Evolutionary conservation across 192 early-diverging fungal genomes (phyloP).

Genomic region (Backusella australiensis): DNA sequence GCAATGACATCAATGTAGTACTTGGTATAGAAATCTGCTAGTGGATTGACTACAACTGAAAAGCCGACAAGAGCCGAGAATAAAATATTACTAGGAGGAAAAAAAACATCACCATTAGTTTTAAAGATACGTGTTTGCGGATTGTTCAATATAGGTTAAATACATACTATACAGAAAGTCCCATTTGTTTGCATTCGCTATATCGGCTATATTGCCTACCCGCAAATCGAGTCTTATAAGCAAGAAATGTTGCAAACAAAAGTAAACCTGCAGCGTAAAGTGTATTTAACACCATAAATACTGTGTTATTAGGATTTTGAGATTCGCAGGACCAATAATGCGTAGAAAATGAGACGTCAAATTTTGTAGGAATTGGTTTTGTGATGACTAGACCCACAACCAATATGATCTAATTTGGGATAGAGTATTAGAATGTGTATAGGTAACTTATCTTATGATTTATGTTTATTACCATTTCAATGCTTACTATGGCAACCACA

Average conservation of each 20-base stretch:
- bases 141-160: background rate
- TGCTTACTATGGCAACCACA: slow-evolving; percentile 31
- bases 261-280: slow-evolving; percentile 37
- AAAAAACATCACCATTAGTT: background rate
- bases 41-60: slow-evolving; percentile 35
- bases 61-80: slow-evolving; percentile 43
- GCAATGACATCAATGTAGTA: slow-evolving; percentile 43
- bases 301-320: slow-evolving; percentile 14
- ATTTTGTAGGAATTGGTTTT: slow-evolving; percentile 30
- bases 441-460: background rate
- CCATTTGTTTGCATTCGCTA: slow-evolving; percentile 52
- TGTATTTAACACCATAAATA: slow-evolving; percentile 30
- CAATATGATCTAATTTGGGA: slow-evolving; percentile 31
- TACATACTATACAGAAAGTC: slow-evolving; percentile 52
- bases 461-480: slow-evolving; percentile 38
- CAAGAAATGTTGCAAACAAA: slow-evolving; percentile 42
- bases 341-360: slow-evolving; percentile 30
- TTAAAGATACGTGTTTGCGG: background rate
- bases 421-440: background rate
- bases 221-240: slow-evolving; percentile 48
- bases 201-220: slow-evolving; percentile 41
- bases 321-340: slow-evolving; percentile 45
- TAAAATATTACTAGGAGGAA: slow-evolving; percentile 45
- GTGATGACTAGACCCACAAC: slow-evolving; percentile 34
- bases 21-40: slow-evolving; percentile 42